Evolutionary conservation across 148 eudicot genomes (phyloP), one percentile per base, ranked within the genome.

Genomic region (Simmondsia chinensis): DNA sequence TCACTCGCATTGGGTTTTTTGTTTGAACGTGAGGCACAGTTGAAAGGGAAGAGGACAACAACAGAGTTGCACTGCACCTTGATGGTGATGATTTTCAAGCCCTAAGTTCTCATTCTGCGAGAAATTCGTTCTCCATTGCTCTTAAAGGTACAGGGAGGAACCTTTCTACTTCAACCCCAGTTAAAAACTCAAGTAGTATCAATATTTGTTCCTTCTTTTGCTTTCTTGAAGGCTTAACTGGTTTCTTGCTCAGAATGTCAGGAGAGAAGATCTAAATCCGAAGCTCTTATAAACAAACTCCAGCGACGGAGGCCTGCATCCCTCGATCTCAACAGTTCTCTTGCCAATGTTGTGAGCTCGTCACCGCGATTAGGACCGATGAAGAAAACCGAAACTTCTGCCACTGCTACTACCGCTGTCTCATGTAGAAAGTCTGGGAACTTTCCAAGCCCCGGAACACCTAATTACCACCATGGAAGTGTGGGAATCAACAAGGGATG

Each of bases 381-480:
- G 76, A 85, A 71, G 74, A 89, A 81, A 40, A 60, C 30, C 48
- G n/a, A n/a, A n/a, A n/a, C n/a, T n/a, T n/a, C n/a, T n/a, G n/a
- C n/a, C n/a, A n/a, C n/a, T n/a, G n/a, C n/a, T n/a, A n/a, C n/a
- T n/a, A n/a, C n/a, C n/a, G 35, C 74, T 24, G 50, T 31, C 33
- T 20, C 43, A 14, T 9, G 59, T 12, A 52, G 62, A 14, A 61
- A 55, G 61, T 48, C 68, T 6, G 75, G 86, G 9, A 73, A 70
- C 32, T 69, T 79, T 32, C 86, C 74, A 0, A 91, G 97, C 52
- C 97, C 97, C 1, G 88, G 76, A 50, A 82, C 88, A 1, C 97
- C 89, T 2, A 85, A 57, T 58, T 82, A 74, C 47, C 72, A 72
- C 12, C 73, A 74, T 16, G 37, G 62, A 4, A 54, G 61, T 40